Conservation (phyloP, 2,329 filamentous ascomycete genomes). For the Calcarisporium arbuscula region DNA sequence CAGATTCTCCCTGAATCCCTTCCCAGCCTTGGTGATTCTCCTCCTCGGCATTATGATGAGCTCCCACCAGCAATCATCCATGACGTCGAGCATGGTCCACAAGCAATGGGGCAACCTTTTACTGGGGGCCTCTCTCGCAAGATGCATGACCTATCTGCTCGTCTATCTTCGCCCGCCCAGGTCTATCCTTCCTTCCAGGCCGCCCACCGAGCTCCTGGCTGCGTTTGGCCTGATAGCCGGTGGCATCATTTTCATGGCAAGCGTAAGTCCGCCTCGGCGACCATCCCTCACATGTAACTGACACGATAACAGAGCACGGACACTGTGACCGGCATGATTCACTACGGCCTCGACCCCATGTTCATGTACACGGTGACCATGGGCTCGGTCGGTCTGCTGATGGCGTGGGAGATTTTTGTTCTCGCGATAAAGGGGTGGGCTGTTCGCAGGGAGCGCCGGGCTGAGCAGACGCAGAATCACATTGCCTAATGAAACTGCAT, state of each 20-base stretch:
- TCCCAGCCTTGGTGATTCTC: slow-evolving; percentile 81
- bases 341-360: slow-evolving; percentile 78
- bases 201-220: slow-evolving; percentile 82
- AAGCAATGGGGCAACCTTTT: slow-evolving; percentile 88
- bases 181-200: slow-evolving; percentile 74
- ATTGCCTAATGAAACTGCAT: not conserved
- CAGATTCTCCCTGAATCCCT: slow-evolving; percentile 73
- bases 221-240: slow-evolving; percentile 83
- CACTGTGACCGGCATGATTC: slow-evolving; percentile 69
- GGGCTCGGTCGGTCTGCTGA: slow-evolving; percentile 74
- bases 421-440: slow-evolving; percentile 89
- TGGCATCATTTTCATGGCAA: slow-evolving; percentile 88
- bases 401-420: slow-evolving; percentile 75
- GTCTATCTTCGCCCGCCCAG: slow-evolving; percentile 74
- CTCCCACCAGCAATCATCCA: slow-evolving; percentile 76
- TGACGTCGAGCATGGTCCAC: slow-evolving; percentile 87
- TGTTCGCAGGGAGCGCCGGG: slow-evolving; percentile 36
- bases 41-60: slow-evolving; percentile 93
- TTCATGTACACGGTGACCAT: slow-evolving; percentile 86
- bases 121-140: slow-evolving; percentile 70
- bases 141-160: slow-evolving; percentile 72
- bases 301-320: slow-evolving; percentile 57
- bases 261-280: slow-evolving; percentile 46
- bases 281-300: slow-evolving; percentile 5
- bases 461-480: not conserved